Conservation (phyloP, 83 land plant species). For the Picea abies region DNA sequence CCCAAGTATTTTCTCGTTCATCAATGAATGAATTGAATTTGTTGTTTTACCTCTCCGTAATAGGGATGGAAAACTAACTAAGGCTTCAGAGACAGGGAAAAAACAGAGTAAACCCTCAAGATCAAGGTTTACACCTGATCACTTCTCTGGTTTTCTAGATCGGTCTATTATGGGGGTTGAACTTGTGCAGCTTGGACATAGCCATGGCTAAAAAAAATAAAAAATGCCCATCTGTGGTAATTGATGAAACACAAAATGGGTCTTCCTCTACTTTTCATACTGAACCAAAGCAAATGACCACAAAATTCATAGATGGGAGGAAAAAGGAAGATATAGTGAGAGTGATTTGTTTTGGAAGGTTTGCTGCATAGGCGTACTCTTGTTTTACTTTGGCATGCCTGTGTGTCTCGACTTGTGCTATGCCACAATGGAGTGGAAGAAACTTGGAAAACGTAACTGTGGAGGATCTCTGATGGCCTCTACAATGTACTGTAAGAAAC, state of each 20-base stretch:
- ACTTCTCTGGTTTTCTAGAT: conserved; percentile 39
- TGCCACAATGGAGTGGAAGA: no score
- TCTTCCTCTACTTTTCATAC: background rate
- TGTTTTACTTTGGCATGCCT: no score
- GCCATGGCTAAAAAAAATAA: background rate
- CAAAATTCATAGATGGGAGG: no score
- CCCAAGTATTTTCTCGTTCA: conserved; percentile 71
- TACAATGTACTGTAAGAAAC: no score
- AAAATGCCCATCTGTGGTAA: background rate
- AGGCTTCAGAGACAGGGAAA: conserved; percentile 26
- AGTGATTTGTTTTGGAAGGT: no score
- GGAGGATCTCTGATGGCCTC: no score
- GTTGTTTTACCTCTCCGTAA: conserved; percentile 29
- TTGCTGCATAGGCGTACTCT: no score
- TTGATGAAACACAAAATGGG: background rate
- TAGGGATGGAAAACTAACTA: conserved; percentile 33
- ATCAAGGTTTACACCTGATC: conserved; percentile 38
- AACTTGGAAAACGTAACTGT: no score
- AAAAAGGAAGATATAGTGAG: no score
- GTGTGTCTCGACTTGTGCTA: no score
- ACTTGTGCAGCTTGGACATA: conserved; percentile 54
- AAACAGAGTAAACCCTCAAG: conserved; percentile 26
- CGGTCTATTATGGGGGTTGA: conserved; percentile 64
- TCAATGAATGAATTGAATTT: conserved; percentile 84
- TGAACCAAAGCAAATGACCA: background rate